These are phyloP conservation scores for Rosellinia necatrix DNA, from an alignment of 2,329 filamentous ascomycete species.

Conservation along the genomic window DNA sequence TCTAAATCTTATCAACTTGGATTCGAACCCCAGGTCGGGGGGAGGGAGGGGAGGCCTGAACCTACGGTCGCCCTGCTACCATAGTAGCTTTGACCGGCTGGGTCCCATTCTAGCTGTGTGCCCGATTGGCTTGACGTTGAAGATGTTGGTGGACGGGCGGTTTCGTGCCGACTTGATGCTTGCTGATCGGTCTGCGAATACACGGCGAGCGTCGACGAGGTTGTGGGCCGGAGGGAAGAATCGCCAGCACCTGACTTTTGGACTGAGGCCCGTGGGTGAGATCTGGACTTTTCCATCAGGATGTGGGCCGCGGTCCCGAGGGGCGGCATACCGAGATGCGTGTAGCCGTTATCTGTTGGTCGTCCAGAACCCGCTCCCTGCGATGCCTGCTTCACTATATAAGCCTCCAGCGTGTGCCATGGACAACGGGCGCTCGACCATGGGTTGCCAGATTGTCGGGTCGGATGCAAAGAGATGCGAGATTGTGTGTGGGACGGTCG, in stretches of 20 bases:
- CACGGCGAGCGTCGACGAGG: constrained; percentile 4
- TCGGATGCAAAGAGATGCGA: neutral
- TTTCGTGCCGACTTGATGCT: constrained; percentile 1
- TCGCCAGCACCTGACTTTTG: constrained; percentile 4
- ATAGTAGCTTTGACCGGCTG: constrained; percentile 13
- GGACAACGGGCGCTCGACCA: neutral
- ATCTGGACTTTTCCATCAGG: constrained; percentile 9
- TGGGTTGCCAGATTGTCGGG: neutral
- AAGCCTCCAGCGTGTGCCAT: constrained; percentile 11
- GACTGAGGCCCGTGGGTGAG: neutral
- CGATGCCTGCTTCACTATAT: constrained; percentile 2
- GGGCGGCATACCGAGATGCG: neutral
- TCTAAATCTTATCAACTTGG: constrained; percentile 15
- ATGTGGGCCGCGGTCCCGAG: constrained; percentile 2
- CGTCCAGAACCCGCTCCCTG: constrained; percentile 3
- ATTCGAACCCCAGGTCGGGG: neutral
- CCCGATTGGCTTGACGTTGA: constrained; percentile 19
- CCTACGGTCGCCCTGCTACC: constrained; percentile 19
- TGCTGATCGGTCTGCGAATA: constrained; percentile 16
- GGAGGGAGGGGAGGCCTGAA: neutral
- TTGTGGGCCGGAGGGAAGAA: constrained; percentile 4
- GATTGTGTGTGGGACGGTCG: constrained; percentile 9
- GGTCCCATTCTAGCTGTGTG: constrained; percentile 19
- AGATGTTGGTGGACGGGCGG: constrained; percentile 12
- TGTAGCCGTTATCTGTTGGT: neutral